These are phyloP conservation scores for Gossypium thurberi DNA, from an alignment of 345 rosid genomes.

Conservation along the genomic window DNA sequence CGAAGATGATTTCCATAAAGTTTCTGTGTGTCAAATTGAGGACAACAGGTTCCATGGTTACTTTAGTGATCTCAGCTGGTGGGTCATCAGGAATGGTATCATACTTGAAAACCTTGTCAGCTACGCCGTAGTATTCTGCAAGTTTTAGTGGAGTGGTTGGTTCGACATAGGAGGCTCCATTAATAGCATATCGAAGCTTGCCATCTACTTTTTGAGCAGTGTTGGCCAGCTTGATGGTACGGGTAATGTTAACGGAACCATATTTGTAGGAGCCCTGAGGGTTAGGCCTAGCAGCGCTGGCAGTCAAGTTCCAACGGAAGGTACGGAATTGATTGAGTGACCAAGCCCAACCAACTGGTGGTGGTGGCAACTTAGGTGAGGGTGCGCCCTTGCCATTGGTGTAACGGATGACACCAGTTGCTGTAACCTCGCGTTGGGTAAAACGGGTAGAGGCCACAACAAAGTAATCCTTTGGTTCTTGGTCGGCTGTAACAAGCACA, in stretches of 20 bases:
- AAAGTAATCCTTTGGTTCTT: conserved; percentile 49
- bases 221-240: conserved; percentile 59
- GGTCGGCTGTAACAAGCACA: conserved; percentile 58
- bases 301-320: conserved; percentile 68
- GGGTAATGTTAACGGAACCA: conserved; percentile 57
- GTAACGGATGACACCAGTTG: conserved; percentile 48
- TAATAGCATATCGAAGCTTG: conserved; percentile 60
- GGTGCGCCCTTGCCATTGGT: conserved; percentile 34
- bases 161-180: conserved; percentile 56
- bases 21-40: conserved; percentile 58
- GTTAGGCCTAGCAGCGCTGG: conserved; percentile 30
- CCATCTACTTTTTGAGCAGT: conserved; percentile 30
- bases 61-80: conserved; percentile 15
- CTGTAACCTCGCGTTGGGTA: conserved; percentile 26
- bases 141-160: conserved; percentile 52
- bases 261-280: conserved; percentile 70
- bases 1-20: conserved; percentile 67
- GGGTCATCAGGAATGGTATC: conserved; percentile 41
- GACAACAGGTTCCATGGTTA: conserved; percentile 37
- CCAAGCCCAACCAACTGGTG: conserved; percentile 61
- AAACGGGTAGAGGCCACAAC: conserved; percentile 60
- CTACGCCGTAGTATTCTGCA: conserved; percentile 52
- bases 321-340: conserved; percentile 75
- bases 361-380: conserved; percentile 36
- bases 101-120: conserved; percentile 56